Percentiles rank a stretch among this genome's conserved stretches.
Conservation (phyloP, 78 protist genomes). For the Ministeria vibrans region DNA sequence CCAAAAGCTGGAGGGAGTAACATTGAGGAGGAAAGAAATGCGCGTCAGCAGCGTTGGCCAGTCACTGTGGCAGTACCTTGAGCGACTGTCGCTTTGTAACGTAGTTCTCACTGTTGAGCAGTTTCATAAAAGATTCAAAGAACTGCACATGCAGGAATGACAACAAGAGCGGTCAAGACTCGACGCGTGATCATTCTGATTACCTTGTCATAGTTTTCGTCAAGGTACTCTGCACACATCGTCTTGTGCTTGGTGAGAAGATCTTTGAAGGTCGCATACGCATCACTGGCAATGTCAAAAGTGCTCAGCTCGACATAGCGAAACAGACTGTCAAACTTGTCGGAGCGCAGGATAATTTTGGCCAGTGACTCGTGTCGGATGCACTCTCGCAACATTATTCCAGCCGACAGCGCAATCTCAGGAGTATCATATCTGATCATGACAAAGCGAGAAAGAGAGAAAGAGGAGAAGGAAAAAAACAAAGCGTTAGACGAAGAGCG, state of each 20-base stretch:
- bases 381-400: slow-evolving; percentile 84
- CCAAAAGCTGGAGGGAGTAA: slow-evolving; percentile 57
- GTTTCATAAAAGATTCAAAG: slow-evolving; percentile 45
- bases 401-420: slow-evolving; percentile 69
- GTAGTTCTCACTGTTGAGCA: slow-evolving; percentile 71
- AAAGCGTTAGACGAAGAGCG: neutral
- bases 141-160: slow-evolving; percentile 1
- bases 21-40: neutral
- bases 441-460: neutral
- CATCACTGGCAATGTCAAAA: slow-evolving; percentile 91
- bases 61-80: slow-evolving; percentile 48
- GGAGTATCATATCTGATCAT: slow-evolving; percentile 40
- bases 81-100: slow-evolving; percentile 84
- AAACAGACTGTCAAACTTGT: slow-evolving; percentile 44
- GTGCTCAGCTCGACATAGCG: slow-evolving; percentile 56
- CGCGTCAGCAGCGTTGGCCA: neutral
- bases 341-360: slow-evolving; percentile 29
- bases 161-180: neutral
- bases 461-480: neutral
- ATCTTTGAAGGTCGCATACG: slow-evolving; percentile 86
- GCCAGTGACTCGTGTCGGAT: slow-evolving; percentile 62
- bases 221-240: slow-evolving; percentile 58
- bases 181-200: neutral
- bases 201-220: slow-evolving; percentile 57
- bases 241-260: slow-evolving; percentile 74